Percentiles rank a stretch among this genome's conserved stretches.
Conservation (phyloP, 805 yeast species). For the Suhomyces xylopsoci region DNA sequence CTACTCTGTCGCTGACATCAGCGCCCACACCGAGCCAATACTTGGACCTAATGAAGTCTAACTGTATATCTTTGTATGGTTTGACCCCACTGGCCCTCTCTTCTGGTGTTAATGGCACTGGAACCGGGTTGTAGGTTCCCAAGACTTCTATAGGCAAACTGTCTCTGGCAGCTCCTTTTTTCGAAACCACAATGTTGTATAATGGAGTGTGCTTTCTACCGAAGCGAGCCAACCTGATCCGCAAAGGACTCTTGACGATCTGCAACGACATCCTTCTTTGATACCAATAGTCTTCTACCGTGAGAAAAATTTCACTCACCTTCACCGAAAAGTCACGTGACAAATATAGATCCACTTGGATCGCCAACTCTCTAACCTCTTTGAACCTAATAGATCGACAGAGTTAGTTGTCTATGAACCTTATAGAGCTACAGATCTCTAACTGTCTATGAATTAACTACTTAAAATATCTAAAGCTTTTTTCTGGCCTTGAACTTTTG, state of each 20-base stretch:
- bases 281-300: neutral
- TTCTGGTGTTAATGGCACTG: constrained; percentile 62
- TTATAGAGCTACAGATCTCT: neutral
- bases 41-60: constrained; percentile 86
- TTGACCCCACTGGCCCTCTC: constrained; percentile 55
- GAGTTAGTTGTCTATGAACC: no score
- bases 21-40: constrained; percentile 99
- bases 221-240: constrained; percentile 88
- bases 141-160: constrained; percentile 89
- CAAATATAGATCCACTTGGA: neutral
- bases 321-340: neutral
- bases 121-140: constrained; percentile 88
- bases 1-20: constrained; percentile 82
- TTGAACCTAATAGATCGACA: no score
- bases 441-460: neutral
- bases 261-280: neutral
- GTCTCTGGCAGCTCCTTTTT: constrained; percentile 73
- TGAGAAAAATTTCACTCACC: neutral
- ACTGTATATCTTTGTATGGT: constrained; percentile 72
- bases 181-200: constrained; percentile 89
- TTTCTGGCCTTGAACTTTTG: constrained; percentile 57
- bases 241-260: constrained; percentile 64
- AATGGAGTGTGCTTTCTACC: constrained; percentile 86
- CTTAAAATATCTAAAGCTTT: constrained; percentile 41
- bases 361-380: no score